Evolutionary conservation across 495 filamentous ascomycete species (phyloP).

Genomic region (Clohesyomyces aquaticus): DNA sequence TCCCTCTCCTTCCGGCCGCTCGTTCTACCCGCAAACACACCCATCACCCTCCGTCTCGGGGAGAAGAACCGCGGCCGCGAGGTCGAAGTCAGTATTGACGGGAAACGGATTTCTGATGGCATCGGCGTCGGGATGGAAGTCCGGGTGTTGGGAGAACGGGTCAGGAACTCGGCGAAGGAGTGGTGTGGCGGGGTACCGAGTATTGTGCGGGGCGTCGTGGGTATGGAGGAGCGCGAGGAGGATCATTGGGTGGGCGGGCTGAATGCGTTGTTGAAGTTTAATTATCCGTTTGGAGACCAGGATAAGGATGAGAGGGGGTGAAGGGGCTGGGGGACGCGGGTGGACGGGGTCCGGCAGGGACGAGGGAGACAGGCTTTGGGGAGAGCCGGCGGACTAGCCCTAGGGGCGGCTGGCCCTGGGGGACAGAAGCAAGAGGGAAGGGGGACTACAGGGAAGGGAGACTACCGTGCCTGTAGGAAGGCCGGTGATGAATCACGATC

Average conservation of each 20-base stretch:
- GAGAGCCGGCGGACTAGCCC: no score
- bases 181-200: slow-evolving; percentile 72
- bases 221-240: slow-evolving; percentile 53
- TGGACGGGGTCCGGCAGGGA: background rate
- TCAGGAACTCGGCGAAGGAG: slow-evolving; percentile 56
- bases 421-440: no score
- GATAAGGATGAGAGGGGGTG: slow-evolving; percentile 11
- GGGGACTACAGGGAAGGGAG: no score
- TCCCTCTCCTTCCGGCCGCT: slow-evolving; percentile 90
- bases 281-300: slow-evolving; percentile 92
- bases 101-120: slow-evolving; percentile 69
- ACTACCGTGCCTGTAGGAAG: no score
- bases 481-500: no score
- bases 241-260: slow-evolving; percentile 97
- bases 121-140: slow-evolving; percentile 84
- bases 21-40: slow-evolving; percentile 82
- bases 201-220: slow-evolving; percentile 57
- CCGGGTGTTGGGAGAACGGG: slow-evolving; percentile 79
- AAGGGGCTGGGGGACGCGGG: background rate
- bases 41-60: slow-evolving; percentile 79
- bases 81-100: slow-evolving; percentile 87
- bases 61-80: slow-evolving; percentile 81
- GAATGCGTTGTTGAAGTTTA: slow-evolving; percentile 95
- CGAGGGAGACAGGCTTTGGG: no score
- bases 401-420: no score